Conservation (phyloP, 495 filamentous ascomycete species). For the Trichodelitschia bisporula region DNA sequence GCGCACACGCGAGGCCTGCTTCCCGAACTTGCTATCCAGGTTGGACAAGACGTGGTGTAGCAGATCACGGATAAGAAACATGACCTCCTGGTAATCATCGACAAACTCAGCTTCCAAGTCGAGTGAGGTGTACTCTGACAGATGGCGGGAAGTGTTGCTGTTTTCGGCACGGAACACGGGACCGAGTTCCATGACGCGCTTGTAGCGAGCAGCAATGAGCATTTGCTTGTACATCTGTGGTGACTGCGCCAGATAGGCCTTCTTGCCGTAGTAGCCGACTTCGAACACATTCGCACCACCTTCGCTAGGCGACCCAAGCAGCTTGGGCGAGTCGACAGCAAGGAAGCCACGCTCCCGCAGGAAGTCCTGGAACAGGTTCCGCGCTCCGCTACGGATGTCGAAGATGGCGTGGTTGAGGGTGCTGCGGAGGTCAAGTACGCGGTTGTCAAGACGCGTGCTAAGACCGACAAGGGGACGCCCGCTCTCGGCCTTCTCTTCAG, state of each 20-base stretch:
- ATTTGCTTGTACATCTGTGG: constrained; percentile 24
- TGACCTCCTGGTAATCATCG: constrained; percentile 22
- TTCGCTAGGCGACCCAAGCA: constrained; percentile 18
- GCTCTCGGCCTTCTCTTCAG: constrained; percentile 9
- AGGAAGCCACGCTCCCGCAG: constrained; percentile 15
- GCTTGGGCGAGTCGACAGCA: constrained; percentile 16
- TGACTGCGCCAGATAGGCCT: constrained; percentile 20
- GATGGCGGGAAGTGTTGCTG: constrained; percentile 20
- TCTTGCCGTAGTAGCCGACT: constrained; percentile 18
- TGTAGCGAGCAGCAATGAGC: constrained; percentile 18
- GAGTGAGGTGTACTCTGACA: constrained; percentile 22
- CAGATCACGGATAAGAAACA: constrained; percentile 18
- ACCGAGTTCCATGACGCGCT: constrained; percentile 20
- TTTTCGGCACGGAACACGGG: constrained; percentile 23
- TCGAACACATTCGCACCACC: constrained; percentile 21
- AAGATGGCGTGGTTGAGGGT: constrained; percentile 21
- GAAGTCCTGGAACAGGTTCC: constrained; percentile 17
- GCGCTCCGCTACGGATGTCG: constrained; percentile 18
- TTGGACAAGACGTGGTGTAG: constrained; percentile 23
- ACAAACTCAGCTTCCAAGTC: constrained; percentile 23
- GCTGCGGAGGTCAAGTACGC: constrained; percentile 18
- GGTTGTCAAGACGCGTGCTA: constrained; percentile 19
- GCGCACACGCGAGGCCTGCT: constrained; percentile 19
- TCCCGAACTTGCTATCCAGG: constrained; percentile 13
- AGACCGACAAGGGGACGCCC: constrained; percentile 17